Evolutionary conservation across 768 basidiomycete species (phyloP), one percentile per base, ranked within the genome.

Genomic region (Cubamyces lactineus): DNA sequence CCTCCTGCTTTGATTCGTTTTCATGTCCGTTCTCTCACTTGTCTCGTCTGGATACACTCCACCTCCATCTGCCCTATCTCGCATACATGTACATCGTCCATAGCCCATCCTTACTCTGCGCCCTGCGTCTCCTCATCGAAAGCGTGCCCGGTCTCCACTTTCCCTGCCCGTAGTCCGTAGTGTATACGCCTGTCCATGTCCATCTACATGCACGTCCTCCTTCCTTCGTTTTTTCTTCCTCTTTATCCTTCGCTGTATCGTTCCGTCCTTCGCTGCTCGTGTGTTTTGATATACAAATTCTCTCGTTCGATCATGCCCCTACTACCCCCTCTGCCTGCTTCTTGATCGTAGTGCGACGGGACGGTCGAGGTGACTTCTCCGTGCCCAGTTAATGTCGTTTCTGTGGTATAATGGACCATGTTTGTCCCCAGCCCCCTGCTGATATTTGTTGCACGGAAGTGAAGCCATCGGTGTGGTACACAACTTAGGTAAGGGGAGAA

Each of bases 331-430:
- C 34, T 34, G 34, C 34, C 34, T 1, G 34, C 34, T 34, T 11
- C 9, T 34, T 34, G 34, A 34, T 11, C 11, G 34, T 34, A 34
- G 34, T 34, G 34, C 34, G 34, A 34, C 34, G 34, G 34, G 34
- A 34, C 34, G 34, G 34, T 11, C 9, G 34, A 34, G 34, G 5
- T 34, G 5, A 34, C 34, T 9, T 34, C 9, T 6, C 34, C 34
- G 34, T 34, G 40, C 28, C 57, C 42, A 43, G n/a, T 7, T 59
- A 59, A 59, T 52, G 57, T 59, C 48, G 49, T 45, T 9, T 3
- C 40, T 59, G 57, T 59, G 57, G 49, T 51, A 59, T 59, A 59
- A 59, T 52, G 57, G 57, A 59, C 49, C 13, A 2, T 34, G 15
- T n/a, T 23, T 52, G 24, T 26, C 23, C 39, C 40, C n/a, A 3